Evolutionary conservation across 768 basidiomycete genomes (phyloP).

Genomic region (Rhizopogon sp.): DNA sequence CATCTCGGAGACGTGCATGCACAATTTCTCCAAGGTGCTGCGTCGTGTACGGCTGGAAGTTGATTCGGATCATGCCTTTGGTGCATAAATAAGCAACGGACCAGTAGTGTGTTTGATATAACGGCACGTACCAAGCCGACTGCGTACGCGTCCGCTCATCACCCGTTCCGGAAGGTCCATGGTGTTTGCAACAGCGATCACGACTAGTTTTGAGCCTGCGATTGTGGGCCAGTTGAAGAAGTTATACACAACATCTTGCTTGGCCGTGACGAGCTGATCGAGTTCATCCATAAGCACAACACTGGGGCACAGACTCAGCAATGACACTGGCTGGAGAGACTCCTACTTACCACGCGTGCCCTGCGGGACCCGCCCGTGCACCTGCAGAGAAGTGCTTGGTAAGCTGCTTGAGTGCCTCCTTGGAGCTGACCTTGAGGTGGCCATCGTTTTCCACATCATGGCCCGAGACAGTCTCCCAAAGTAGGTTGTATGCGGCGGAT

Average conservation of each 20-base stretch:
- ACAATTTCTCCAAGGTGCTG: constrained; percentile 82
- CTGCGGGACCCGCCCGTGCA: constrained; percentile 63
- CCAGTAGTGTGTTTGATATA: not conserved
- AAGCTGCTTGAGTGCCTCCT: constrained; percentile 78
- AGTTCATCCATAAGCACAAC: constrained; percentile 98
- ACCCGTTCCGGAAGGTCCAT: constrained; percentile 97
- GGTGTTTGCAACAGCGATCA: constrained; percentile 96
- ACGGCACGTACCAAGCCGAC: constrained; percentile 68
- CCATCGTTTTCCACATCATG: constrained; percentile 61
- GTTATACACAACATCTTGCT: constrained; percentile 98
- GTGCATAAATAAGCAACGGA: not conserved
- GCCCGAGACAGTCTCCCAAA: constrained; percentile 92
- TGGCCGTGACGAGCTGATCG: constrained; percentile 92
- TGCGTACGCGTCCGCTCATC: constrained; percentile 88
- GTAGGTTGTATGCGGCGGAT: constrained; percentile 81
- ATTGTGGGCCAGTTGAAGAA: constrained; percentile 99
- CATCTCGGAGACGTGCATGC: constrained; percentile 66
- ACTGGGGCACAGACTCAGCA: constrained; percentile 35
- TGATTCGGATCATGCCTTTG: constrained; percentile 83
- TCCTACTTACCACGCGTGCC: constrained; percentile 76
- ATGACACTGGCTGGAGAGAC: not conserved
- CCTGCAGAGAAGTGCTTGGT: constrained; percentile 72
- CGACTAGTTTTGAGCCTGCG: constrained; percentile 81
- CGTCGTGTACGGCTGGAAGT: constrained; percentile 85
- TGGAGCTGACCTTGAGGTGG: constrained; percentile 62